Evolutionary conservation across 1,284 basidiomycete species (phyloP).

Genomic region (Papiliotrema terrestris): DNA sequence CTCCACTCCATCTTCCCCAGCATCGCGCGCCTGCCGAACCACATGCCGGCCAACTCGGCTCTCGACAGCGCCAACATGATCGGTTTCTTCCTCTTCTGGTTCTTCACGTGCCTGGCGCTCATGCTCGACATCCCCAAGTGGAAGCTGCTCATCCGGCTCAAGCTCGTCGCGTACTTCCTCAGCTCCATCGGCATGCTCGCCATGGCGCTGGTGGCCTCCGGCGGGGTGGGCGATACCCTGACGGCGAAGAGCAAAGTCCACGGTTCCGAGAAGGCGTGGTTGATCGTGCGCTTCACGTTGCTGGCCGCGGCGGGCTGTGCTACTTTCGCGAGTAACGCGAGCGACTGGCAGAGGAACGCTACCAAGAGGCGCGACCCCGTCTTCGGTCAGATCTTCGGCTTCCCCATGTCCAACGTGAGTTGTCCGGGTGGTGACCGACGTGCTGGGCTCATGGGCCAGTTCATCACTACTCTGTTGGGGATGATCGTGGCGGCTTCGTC

Average conservation of each 20-base stretch:
- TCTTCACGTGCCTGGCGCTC: slow-evolving; percentile 69
- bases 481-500: slow-evolving; percentile 76
- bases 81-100: slow-evolving; percentile 14
- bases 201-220: slow-evolving; percentile 19
- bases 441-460: slow-evolving; percentile 58
- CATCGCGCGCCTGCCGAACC: slow-evolving; percentile 64
- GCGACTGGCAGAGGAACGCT: slow-evolving; percentile 66
- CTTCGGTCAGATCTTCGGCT: slow-evolving; percentile 29
- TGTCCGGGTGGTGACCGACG: background rate
- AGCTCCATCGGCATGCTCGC: slow-evolving; percentile 32
- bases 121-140: slow-evolving; percentile 70
- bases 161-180: slow-evolving; percentile 29
- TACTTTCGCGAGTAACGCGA: slow-evolving; percentile 61
- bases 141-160: slow-evolving; percentile 29
- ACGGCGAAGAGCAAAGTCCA: slow-evolving; percentile 65
- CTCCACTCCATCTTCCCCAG: slow-evolving; percentile 69
- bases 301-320: slow-evolving; percentile 65
- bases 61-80: slow-evolving; percentile 7
- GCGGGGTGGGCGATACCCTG: slow-evolving; percentile 67
- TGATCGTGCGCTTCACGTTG: slow-evolving; percentile 67
- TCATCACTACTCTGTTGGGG: slow-evolving; percentile 70
- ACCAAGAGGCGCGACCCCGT: slow-evolving; percentile 55
- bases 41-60: slow-evolving; percentile 64
- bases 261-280: slow-evolving; percentile 27
- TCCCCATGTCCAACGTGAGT: slow-evolving; percentile 42